Evolutionary conservation across 2,329 filamentous ascomycete genomes (phyloP).

Genomic region (Neoascochyta sp.): DNA sequence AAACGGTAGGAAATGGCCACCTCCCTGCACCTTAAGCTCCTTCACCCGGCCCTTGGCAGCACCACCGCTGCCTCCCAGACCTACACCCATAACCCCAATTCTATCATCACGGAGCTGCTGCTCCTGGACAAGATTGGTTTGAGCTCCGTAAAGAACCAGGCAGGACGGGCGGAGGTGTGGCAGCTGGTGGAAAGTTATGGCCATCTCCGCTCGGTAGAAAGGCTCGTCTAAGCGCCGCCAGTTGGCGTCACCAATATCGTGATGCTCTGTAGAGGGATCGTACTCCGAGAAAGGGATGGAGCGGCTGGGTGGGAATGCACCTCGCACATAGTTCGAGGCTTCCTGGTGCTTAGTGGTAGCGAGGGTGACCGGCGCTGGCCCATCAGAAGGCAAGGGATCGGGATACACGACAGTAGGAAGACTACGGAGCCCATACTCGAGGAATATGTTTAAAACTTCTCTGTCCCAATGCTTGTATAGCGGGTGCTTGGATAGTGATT

Average conservation of each 20-base stretch:
- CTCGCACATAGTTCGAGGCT: not conserved
- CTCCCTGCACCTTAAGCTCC: not conserved
- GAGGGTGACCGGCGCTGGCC: not conserved
- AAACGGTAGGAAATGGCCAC: not conserved
- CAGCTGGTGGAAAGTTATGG: not conserved
- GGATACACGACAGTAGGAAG: not conserved
- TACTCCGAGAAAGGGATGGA: not conserved
- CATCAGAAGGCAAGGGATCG: not conserved
- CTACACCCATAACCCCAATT: not conserved
- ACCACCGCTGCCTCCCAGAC: not conserved
- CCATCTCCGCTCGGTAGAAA: not conserved
- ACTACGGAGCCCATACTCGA: not conserved
- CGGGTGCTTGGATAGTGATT: not conserved
- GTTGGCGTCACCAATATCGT: not conserved
- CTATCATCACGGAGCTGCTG: not conserved
- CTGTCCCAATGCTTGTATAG: not conserved
- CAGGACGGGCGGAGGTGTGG: not conserved
- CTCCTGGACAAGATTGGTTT: not conserved
- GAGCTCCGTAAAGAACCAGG: not conserved
- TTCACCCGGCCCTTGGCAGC: not conserved
- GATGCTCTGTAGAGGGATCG: not conserved
- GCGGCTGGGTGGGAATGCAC: not conserved
- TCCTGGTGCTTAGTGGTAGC: not conserved
- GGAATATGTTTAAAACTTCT: not conserved
- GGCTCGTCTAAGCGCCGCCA: not conserved